Base-by-base conservation (phyloP, 2,329 filamentous ascomycete species). In the Zymoseptoria brevis region DNA sequence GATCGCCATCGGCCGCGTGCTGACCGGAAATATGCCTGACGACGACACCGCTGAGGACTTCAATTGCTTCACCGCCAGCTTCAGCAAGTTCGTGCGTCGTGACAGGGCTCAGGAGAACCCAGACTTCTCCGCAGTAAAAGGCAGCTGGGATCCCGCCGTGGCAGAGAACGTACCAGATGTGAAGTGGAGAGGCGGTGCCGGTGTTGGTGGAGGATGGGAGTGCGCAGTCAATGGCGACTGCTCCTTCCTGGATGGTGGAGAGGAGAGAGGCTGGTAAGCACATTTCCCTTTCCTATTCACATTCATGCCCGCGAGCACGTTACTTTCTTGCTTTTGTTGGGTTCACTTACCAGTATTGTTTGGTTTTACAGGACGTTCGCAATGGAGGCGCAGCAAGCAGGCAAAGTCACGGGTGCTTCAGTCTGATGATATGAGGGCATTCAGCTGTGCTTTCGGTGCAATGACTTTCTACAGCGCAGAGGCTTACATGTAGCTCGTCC, bases 231-330 rank as follows among this genome's bases (percentile, higher is more conserved):
- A 96, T 75, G 90, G 90, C 16, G 90, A 96, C 72, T 96, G 91
- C 69, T 86, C 83, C 60, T 96, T 93, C 74, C 77, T 97, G 65
- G 84, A 80, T 57, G 81, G 82, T 57, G 93, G 93, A 7, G 87
- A 88, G 68, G 93, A 97, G 75, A 81, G 92, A 77, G 91, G 91
- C 71, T 97, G 93, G 91, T 94, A 74, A 75, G 80, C n/a, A n/a
- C 56, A 52, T 64, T 62, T 50, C 64, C 63, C 62, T 62, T 67
- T 55, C 21, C 30, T 66, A 60, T 60, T 61, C 60, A n/a, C 30
- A 22, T 67, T 61, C 48, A 48, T 50, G 48, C 50, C 4, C 19
- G 29, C 50, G 30, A 21, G 13, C 35, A 45, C 35, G 16, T 51
- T 53, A 56, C 58, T 59, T 60, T 30, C 62, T 35, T 49, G 35